phyloP scores from a whole-genome alignment of 805 yeast genomes.

The Yarrowia sp. region DNA sequence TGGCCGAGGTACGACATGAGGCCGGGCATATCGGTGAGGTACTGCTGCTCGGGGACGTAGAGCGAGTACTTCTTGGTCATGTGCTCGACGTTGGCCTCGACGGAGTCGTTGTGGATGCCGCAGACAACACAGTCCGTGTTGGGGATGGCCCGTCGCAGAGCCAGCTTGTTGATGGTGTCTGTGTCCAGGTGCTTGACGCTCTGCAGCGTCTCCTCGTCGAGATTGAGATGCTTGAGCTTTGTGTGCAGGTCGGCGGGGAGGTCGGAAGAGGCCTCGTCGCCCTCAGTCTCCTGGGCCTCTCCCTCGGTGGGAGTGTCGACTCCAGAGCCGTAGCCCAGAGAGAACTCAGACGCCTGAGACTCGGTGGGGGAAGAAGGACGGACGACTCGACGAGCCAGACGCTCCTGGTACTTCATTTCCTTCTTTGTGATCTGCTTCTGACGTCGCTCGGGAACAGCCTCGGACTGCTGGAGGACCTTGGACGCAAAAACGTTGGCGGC shows the following conservation, averaged over 20 bases:
- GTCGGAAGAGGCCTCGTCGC: neutral
- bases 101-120: slow-evolving; percentile 50
- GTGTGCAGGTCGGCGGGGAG: slow-evolving; percentile 4
- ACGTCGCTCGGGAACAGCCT: slow-evolving; percentile 30
- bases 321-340: slow-evolving; percentile 34
- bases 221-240: slow-evolving; percentile 16
- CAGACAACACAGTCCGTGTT: slow-evolving; percentile 42
- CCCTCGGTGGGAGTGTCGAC: slow-evolving; percentile 28
- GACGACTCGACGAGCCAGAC: slow-evolving; percentile 30
- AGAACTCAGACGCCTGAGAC: slow-evolving; percentile 32
- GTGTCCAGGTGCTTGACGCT: slow-evolving; percentile 30
- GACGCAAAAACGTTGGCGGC: slow-evolving; percentile 67
- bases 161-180: slow-evolving; percentile 32
- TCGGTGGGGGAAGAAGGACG: slow-evolving; percentile 27
- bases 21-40: slow-evolving; percentile 66
- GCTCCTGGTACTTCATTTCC: slow-evolving; percentile 39
- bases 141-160: slow-evolving; percentile 36
- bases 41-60: slow-evolving; percentile 79
- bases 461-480: slow-evolving; percentile 51
- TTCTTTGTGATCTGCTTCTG: slow-evolving; percentile 41
- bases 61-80: slow-evolving; percentile 81
- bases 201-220: slow-evolving; percentile 25
- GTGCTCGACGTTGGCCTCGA: slow-evolving; percentile 65
- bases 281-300: neutral
- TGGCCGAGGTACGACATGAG: slow-evolving; percentile 74